A percentile compares a stretch with the other conserved stretches of the same genome.
Evolutionary conservation across 148 eudicot species (phyloP).

Genomic region (Camellia lanceoleosa): DNA sequence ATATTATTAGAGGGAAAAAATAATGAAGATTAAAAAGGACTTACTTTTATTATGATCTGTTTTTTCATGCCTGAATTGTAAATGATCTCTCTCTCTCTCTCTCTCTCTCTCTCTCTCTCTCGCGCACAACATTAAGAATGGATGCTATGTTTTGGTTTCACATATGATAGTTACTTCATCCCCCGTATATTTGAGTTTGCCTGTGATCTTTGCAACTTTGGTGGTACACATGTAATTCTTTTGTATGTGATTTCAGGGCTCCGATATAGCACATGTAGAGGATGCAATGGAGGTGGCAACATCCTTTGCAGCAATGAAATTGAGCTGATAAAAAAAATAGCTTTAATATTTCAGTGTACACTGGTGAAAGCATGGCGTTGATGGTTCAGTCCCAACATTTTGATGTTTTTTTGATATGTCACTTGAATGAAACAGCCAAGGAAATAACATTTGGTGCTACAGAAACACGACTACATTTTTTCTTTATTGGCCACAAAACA

Average conservation of each 20-base stretch:
- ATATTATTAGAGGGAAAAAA: not conserved
- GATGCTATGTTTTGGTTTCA: no score
- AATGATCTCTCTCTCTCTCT: not conserved
- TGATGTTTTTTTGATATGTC: not conserved
- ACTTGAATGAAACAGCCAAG: not conserved
- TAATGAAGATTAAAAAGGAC: not conserved
- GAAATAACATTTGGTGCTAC: not conserved
- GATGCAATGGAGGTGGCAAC: slow-evolving; percentile 68
- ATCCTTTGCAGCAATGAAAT: slow-evolving; percentile 67
- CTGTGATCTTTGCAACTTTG: not conserved
- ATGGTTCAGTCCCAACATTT: not conserved
- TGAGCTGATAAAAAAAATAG: slow-evolving; percentile 26
- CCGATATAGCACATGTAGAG: slow-evolving; percentile 52
- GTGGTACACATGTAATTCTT: not conserved
- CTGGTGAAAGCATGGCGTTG: not conserved
- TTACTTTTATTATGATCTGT: not conserved
- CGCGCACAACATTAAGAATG: no score
- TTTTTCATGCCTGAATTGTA: not conserved
- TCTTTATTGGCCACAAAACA: not conserved
- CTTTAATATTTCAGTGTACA: not conserved
- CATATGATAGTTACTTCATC: no score
- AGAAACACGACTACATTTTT: not conserved
- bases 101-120: no score
- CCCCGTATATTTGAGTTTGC: not conserved
- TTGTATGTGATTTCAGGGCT: slow-evolving; percentile 45